These are phyloP conservation scores for Asterella californica DNA, from an alignment of 225 moss, liverwort and hornwort species.

Conservation along the genomic window DNA sequence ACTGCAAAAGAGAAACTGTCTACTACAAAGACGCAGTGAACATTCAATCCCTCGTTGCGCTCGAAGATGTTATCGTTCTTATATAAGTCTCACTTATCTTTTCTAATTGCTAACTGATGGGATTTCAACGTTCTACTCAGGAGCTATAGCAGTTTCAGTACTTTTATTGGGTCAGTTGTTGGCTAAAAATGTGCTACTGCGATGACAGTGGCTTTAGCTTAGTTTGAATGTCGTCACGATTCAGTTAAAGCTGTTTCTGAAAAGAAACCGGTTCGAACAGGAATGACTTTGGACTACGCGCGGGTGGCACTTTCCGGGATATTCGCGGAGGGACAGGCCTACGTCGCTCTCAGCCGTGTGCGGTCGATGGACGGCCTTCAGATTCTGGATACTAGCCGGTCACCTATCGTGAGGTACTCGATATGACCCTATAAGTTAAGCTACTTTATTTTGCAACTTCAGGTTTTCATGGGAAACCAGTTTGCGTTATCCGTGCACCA, in stretches of 20 bases:
- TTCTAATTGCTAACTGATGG: no score
- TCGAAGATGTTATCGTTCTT: background rate
- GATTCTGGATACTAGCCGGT: constrained; percentile 47
- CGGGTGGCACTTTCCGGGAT: constrained; percentile 54
- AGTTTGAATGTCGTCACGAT: background rate
- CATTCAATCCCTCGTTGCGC: background rate
- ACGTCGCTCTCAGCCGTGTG: constrained; percentile 85
- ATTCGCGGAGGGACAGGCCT: constrained; percentile 80
- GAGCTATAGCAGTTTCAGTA: background rate
- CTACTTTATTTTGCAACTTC: background rate
- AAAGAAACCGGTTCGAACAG: constrained; percentile 29
- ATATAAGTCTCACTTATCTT: no score
- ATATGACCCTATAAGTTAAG: background rate
- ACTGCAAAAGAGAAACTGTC: background rate
- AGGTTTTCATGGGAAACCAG: background rate
- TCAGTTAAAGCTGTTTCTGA: background rate
- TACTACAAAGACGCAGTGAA: background rate
- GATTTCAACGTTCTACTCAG: background rate
- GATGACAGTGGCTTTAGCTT: background rate
- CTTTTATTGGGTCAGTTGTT: background rate
- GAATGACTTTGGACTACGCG: constrained; percentile 82
- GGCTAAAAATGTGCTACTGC: background rate
- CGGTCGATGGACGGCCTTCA: constrained; percentile 74
- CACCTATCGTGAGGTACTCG: constrained; percentile 43
- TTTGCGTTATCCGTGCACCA: background rate